phyloP scores from a whole-genome alignment of 106 monocot genomes.

The Apostasia shenzhenica region DNA sequence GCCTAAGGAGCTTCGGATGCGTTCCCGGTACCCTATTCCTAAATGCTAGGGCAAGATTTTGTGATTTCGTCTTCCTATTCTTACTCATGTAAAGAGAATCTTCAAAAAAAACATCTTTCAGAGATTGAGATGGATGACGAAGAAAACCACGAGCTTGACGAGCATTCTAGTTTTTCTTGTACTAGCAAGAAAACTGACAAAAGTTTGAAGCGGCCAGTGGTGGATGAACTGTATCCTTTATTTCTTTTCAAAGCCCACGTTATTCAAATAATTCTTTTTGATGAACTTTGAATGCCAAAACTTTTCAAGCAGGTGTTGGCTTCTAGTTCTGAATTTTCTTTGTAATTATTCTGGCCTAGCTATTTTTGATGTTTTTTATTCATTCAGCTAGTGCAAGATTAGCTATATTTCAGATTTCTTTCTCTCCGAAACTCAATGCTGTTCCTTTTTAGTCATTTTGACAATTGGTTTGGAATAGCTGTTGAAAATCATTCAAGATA shows the following conservation, averaged over 20 bases:
- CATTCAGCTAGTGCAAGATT: too few relatives aligned
- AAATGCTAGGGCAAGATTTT: not conserved
- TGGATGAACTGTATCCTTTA: slow-evolving; percentile 67
- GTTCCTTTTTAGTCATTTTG: too few relatives aligned
- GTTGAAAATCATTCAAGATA: too few relatives aligned
- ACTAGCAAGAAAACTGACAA: not conserved
- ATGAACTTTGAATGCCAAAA: not conserved
- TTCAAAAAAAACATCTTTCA: not conserved
- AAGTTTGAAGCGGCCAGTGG: slow-evolving; percentile 13
- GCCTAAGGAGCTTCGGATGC: slow-evolving; percentile 43
- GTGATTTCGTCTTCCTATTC: not conserved
- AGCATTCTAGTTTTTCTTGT: slow-evolving; percentile 13
- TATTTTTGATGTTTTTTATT: too few relatives aligned
- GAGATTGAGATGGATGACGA: slow-evolving; percentile 21
- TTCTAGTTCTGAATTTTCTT: not conserved
- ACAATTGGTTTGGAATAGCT: too few relatives aligned
- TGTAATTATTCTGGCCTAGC: too few relatives aligned
- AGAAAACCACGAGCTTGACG: slow-evolving; percentile 8
- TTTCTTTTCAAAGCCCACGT: not conserved
- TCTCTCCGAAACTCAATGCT: not conserved
- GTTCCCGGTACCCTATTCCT: slow-evolving; percentile 35
- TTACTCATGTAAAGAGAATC: not conserved
- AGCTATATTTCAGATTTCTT: not conserved
- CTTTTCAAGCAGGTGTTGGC: not conserved
- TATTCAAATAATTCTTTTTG: not conserved